Percentiles rank a stretch among this genome's conserved stretches.
Conservation (phyloP, 116 monocot genomes). For the Papilionanthe hybrid region DNA sequence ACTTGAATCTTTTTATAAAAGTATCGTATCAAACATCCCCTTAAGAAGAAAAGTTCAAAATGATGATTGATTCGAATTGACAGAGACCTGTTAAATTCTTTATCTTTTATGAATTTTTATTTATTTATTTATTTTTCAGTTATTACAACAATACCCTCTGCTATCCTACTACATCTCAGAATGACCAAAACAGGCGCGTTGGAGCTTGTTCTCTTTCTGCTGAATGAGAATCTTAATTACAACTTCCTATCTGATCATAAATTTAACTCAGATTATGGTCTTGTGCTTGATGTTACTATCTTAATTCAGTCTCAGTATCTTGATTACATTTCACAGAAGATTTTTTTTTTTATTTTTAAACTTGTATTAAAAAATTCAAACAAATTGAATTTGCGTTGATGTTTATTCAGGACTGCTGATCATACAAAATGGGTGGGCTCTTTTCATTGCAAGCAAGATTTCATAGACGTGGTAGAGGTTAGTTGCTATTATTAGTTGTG, state of each 20-base stretch:
- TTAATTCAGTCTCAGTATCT: no score
- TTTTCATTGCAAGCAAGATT: constrained; percentile 26
- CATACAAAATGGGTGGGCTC: constrained; percentile 28
- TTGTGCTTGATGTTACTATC: background rate
- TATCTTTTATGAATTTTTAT: no score
- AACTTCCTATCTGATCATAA: background rate
- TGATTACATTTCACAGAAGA: no score
- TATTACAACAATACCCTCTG: background rate
- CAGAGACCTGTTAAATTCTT: no score
- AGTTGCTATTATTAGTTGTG: background rate
- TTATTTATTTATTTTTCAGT: no score
- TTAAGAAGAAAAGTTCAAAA: no score
- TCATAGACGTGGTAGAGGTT: constrained; percentile 28
- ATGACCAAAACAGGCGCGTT: background rate
- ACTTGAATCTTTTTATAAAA: no score
- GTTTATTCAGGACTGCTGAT: constrained; percentile 22
- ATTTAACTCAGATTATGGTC: background rate
- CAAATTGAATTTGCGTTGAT: no score
- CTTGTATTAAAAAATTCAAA: no score
- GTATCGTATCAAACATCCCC: no score
- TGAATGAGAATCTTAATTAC: background rate
- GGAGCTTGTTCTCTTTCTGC: background rate
- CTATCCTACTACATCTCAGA: background rate
- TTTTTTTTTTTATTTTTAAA: no score
- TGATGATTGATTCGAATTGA: no score